These are phyloP conservation scores for Verticillium zaregamsianum DNA, from an alignment of 2,329 filamentous ascomycete species.

Conservation along the genomic window DNA sequence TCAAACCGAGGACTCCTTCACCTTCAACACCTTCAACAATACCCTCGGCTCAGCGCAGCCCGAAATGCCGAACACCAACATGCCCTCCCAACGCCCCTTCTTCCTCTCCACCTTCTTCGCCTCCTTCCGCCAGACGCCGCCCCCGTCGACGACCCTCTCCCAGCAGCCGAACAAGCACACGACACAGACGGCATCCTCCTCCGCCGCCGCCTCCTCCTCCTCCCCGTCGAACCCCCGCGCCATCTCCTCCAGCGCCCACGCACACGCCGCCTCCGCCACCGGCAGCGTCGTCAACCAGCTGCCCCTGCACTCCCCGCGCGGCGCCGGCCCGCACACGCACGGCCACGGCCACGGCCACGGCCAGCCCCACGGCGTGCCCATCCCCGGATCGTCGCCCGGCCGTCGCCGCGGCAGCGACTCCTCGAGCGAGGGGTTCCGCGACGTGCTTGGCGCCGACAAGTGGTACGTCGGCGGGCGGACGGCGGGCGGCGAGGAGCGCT, in stretches of 20 bases:
- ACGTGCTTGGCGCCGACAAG: slow-evolving; percentile 68
- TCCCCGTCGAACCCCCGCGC: slow-evolving; percentile 7
- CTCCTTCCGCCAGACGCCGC: slow-evolving; percentile 45
- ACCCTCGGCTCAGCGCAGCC: neutral
- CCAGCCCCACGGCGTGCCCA: slow-evolving; percentile 29
- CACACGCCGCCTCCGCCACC: slow-evolving; percentile 5
- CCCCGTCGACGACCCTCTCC: slow-evolving; percentile 17
- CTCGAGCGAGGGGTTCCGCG: slow-evolving; percentile 70
- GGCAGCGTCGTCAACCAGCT: slow-evolving; percentile 22
- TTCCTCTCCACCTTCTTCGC: slow-evolving; percentile 54
- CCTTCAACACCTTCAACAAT: neutral
- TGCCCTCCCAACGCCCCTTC: slow-evolving; percentile 51
- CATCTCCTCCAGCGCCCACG: slow-evolving; percentile 7
- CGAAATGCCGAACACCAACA: slow-evolving; percentile 17
- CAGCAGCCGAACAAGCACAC: slow-evolving; percentile 14
- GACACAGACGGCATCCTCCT: slow-evolving; percentile 9
- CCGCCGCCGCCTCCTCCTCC: slow-evolving; percentile 7
- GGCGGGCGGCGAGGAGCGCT: slow-evolving; percentile 71
- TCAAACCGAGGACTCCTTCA: neutral
- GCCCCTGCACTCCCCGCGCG: slow-evolving; percentile 20
- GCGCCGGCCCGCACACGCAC: neutral
- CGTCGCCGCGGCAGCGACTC: slow-evolving; percentile 68
- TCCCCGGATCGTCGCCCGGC: slow-evolving; percentile 24
- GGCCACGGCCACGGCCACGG: slow-evolving; percentile 5
- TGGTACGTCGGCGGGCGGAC: slow-evolving; percentile 80